Percentiles rank a stretch among this genome's conserved stretches.
Evolutionary conservation across 805 yeast genomes (phyloP).

Genomic region (Priceomyces haplophilus): DNA sequence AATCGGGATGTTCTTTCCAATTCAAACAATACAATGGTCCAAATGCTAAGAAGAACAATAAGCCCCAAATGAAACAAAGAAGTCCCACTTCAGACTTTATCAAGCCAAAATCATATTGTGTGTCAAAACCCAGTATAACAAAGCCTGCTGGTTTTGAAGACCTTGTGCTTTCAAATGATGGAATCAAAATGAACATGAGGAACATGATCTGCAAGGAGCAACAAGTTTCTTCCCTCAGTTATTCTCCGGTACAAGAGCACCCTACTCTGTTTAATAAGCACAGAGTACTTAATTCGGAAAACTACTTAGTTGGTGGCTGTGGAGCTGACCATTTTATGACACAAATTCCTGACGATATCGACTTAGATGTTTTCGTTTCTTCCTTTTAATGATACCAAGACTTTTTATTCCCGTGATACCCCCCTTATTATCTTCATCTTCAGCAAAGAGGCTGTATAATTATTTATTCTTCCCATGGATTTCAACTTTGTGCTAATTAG

Average conservation of each 20-base stretch:
- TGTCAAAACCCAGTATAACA: constrained; percentile 6
- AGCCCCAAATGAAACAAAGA: constrained; percentile 17
- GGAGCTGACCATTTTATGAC: constrained; percentile 23
- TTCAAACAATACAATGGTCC: constrained; percentile 33
- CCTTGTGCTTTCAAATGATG: constrained; percentile 26
- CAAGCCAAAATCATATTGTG: neutral
- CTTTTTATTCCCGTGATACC: constrained; percentile 3
- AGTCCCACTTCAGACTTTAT: constrained; percentile 23
- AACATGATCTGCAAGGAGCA: constrained; percentile 3
- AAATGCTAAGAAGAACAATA: constrained; percentile 6
- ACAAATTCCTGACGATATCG: constrained; percentile 27
- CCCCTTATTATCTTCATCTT: neutral
- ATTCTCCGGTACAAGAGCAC: constrained; percentile 21
- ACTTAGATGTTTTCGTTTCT: constrained; percentile 22
- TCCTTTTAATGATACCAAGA: constrained; percentile 7
- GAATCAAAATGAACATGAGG: constrained; percentile 13
- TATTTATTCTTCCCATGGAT: neutral
- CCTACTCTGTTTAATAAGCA: constrained; percentile 18
- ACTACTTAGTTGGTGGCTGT: constrained; percentile 12
- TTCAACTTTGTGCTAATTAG: neutral
- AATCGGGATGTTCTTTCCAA: constrained; percentile 13
- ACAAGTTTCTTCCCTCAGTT: neutral
- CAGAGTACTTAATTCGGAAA: constrained; percentile 15
- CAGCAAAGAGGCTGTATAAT: neutral
- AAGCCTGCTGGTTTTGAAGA: constrained; percentile 22